phyloP scores from a whole-genome alignment of 2,329 filamentous ascomycete genomes.

The Beauveria brongniartii region DNA sequence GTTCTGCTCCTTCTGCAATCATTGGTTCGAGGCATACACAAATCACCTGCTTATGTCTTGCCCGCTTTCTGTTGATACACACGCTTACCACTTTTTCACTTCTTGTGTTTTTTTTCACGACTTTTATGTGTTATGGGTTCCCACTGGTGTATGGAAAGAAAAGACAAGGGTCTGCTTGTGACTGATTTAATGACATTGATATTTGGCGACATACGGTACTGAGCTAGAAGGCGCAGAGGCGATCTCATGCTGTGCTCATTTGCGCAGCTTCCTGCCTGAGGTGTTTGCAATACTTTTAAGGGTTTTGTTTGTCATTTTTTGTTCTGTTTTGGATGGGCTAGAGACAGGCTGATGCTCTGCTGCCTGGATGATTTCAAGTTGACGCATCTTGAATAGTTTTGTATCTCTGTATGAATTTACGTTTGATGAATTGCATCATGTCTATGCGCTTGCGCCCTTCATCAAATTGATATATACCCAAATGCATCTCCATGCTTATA shows the following conservation, averaged over 20 bases:
- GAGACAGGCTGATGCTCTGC: neutral
- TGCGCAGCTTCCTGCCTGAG: neutral
- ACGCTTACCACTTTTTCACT: neutral
- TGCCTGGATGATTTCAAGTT: neutral
- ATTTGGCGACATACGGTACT: neutral
- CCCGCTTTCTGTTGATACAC: neutral
- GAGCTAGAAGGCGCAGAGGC: constrained; percentile 7
- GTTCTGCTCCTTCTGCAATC: neutral
- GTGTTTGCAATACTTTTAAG: constrained; percentile 2
- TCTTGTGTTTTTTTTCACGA: neutral
- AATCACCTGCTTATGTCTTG: neutral
- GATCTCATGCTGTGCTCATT: neutral
- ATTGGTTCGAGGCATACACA: neutral
- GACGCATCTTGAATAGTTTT: neutral
- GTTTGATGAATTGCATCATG: neutral
- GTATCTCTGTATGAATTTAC: neutral
- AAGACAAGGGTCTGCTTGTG: neutral
- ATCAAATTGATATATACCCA: neutral
- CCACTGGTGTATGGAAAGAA: neutral
- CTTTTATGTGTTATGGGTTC: neutral
- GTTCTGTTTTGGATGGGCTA: constrained; percentile 9
- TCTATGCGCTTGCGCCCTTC: neutral
- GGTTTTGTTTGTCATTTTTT: neutral
- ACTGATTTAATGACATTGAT: neutral
- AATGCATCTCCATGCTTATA: neutral